Evolutionary conservation across 768 basidiomycete species (phyloP).

Genomic region (Amanita rubescens): DNA sequence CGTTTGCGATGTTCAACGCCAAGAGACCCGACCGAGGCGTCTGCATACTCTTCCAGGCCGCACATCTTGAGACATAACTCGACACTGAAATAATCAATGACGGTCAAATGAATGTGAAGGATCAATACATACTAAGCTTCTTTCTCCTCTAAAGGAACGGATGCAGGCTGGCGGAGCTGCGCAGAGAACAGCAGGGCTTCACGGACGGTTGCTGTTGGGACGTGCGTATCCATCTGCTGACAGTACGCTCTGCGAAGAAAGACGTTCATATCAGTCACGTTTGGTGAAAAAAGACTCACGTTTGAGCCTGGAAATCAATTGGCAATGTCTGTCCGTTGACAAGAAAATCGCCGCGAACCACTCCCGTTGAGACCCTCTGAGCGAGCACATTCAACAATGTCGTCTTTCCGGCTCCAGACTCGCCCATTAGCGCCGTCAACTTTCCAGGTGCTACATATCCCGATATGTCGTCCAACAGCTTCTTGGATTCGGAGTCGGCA

Average conservation of each 20-base stretch:
- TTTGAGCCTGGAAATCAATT: conserved; percentile 57
- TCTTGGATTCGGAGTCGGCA: conserved; percentile 36
- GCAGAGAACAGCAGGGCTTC: conserved; percentile 81
- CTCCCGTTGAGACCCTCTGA: conserved; percentile 38
- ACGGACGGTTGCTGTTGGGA: conserved; percentile 66
- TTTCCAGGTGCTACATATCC: conserved; percentile 84
- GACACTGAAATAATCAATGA: conserved; percentile 21
- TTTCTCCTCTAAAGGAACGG: conserved; percentile 62
- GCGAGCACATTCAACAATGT: conserved; percentile 54
- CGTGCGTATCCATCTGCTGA: conserved; percentile 81
- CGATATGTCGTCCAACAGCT: conserved; percentile 63
- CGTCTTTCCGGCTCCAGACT: conserved; percentile 48
- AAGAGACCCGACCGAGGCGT: conserved; percentile 58
- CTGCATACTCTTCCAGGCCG: conserved; percentile 51
- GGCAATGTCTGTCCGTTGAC: conserved; percentile 50
- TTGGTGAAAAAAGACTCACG: conserved; percentile 16
- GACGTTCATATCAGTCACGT: neutral
- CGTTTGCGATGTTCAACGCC: conserved; percentile 72
- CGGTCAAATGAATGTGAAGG: conserved; percentile 2
- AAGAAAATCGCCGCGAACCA: conserved; percentile 43
- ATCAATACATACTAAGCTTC: conserved; percentile 60
- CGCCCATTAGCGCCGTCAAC: conserved; percentile 72
- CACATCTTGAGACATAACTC: conserved; percentile 54
- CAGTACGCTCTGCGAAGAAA: conserved; percentile 48
- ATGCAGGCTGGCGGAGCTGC: conserved; percentile 63